Evolutionary conservation across 139 green algal genomes (phyloP).

Genomic region (Volvox reticuliferus): DNA sequence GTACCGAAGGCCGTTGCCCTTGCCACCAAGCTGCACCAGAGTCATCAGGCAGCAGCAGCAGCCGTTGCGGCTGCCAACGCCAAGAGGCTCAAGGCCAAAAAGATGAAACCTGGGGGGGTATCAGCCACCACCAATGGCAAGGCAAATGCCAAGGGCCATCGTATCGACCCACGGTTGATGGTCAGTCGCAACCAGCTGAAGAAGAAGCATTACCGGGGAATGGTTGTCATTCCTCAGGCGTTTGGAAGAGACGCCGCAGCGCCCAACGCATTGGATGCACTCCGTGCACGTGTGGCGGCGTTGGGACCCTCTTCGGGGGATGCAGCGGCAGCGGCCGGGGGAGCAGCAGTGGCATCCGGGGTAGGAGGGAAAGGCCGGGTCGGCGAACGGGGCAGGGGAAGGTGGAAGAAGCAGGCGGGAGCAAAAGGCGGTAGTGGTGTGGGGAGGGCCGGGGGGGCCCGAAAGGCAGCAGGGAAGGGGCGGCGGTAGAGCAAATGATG

Average conservation of each 20-base stretch:
- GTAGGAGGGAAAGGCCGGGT: neutral
- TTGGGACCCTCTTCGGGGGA: neutral
- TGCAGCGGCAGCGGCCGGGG: neutral
- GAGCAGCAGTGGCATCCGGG: no score
- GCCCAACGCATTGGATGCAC: slow-evolving; percentile 65
- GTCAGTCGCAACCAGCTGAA: slow-evolving; percentile 49
- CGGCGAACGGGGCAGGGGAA: neutral
- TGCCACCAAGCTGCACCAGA: slow-evolving; percentile 43
- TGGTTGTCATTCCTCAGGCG: slow-evolving; percentile 50
- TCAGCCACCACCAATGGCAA: neutral
- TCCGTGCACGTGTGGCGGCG: slow-evolving; percentile 50
- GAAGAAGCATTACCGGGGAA: slow-evolving; percentile 15
- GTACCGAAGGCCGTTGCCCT: slow-evolving; percentile 51
- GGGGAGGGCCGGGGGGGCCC: no score
- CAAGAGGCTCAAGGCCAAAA: neutral
- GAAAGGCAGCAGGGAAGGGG: no score
- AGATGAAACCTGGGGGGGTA: neutral
- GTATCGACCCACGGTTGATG: slow-evolving; percentile 12
- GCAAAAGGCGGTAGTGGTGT: no score
- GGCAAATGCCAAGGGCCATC: neutral
- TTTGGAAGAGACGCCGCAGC: slow-evolving; percentile 64
- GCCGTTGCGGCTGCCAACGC: neutral
- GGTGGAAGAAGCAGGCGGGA: no score
- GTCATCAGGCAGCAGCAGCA: neutral
- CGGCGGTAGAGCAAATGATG: no score